Evolutionary conservation across 2,329 filamentous ascomycete genomes (phyloP).

Genomic region (Colletotrichum destructivum): DNA sequence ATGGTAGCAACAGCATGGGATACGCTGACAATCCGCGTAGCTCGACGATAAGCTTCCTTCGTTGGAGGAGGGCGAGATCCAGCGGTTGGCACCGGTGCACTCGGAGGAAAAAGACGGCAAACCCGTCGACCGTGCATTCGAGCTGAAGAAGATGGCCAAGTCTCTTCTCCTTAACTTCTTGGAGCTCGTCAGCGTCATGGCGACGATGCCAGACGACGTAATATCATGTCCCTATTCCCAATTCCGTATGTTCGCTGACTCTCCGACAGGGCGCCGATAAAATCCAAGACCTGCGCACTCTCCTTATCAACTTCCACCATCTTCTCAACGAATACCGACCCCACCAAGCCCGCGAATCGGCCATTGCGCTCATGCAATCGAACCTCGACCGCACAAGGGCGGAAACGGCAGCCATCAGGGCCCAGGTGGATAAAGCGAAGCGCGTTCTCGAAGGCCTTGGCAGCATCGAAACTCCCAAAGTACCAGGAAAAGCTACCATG

Average conservation of each 20-base stretch:
- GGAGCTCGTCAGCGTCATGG: constrained; percentile 82
- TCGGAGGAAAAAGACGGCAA: constrained; percentile 64
- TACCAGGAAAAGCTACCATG: neutral
- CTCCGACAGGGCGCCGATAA: constrained; percentile 74
- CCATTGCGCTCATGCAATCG: constrained; percentile 90
- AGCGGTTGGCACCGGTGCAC: constrained; percentile 57
- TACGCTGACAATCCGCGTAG: constrained; percentile 49
- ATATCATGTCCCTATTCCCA: constrained; percentile 29
- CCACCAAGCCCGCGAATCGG: constrained; percentile 90
- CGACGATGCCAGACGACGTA: constrained; percentile 73
- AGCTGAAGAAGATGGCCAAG: constrained; percentile 85
- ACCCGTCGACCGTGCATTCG: constrained; percentile 74
- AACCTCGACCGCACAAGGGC: constrained; percentile 80
- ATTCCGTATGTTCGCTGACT: neutral
- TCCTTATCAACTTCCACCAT: constrained; percentile 94
- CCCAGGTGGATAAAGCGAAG: constrained; percentile 80
- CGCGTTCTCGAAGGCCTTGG: constrained; percentile 80
- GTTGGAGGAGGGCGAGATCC: constrained; percentile 79
- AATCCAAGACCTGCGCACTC: constrained; percentile 81
- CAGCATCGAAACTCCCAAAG: constrained; percentile 59
- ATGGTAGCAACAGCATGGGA: no score
- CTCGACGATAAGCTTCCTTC: constrained; percentile 75
- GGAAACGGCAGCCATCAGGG: constrained; percentile 80
- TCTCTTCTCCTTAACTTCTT: constrained; percentile 91
- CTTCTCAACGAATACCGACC: constrained; percentile 95